phyloP scores from a whole-genome alignment of 192 early-diverging fungal species.

The Pilobolus umbonatus region DNA sequence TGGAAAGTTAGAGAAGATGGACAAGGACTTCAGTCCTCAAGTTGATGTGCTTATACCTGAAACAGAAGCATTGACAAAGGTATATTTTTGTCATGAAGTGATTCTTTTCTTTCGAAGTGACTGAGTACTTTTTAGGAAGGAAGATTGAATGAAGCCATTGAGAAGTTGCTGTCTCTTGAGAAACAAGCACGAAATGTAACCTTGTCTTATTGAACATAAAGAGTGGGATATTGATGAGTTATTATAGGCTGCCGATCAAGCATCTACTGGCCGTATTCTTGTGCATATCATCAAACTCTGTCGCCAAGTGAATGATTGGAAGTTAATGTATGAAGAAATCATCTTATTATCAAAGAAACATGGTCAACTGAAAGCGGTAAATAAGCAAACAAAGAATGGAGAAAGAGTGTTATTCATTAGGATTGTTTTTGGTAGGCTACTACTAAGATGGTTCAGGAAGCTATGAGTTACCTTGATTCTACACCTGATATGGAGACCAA shows the following conservation, averaged over 20 bases:
- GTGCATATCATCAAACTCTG: slow-evolving; percentile 74
- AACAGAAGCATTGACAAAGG: slow-evolving; percentile 64
- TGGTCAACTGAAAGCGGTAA: slow-evolving; percentile 85
- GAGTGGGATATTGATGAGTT: not conserved
- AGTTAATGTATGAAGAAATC: slow-evolving; percentile 88
- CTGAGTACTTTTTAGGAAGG: slow-evolving; percentile 53
- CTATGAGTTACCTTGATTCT: slow-evolving; percentile 83
- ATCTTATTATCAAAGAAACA: slow-evolving; percentile 94
- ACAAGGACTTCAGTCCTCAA: slow-evolving; percentile 82
- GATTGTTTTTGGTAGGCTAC: slow-evolving; percentile 61
- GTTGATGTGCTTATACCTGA: slow-evolving; percentile 77
- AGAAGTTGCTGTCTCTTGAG: slow-evolving; percentile 79
- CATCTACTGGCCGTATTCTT: slow-evolving; percentile 85
- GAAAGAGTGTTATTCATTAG: not conserved
- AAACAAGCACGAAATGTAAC: slow-evolving; percentile 92
- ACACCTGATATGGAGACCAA: slow-evolving; percentile 78
- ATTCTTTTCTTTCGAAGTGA: not conserved
- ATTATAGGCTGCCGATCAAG: slow-evolving; percentile 74
- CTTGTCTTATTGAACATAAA: not conserved
- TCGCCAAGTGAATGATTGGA: slow-evolving; percentile 74
- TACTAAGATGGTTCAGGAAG: slow-evolving; percentile 91
- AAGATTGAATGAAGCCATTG: slow-evolving; percentile 79
- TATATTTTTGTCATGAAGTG: slow-evolving; percentile 34
- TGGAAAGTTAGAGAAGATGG: slow-evolving; percentile 76
- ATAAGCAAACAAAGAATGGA: not conserved